These are phyloP conservation scores for Phytophthora idaei DNA, from an alignment of 352 stramenopile genomes.

Conservation along the genomic window DNA sequence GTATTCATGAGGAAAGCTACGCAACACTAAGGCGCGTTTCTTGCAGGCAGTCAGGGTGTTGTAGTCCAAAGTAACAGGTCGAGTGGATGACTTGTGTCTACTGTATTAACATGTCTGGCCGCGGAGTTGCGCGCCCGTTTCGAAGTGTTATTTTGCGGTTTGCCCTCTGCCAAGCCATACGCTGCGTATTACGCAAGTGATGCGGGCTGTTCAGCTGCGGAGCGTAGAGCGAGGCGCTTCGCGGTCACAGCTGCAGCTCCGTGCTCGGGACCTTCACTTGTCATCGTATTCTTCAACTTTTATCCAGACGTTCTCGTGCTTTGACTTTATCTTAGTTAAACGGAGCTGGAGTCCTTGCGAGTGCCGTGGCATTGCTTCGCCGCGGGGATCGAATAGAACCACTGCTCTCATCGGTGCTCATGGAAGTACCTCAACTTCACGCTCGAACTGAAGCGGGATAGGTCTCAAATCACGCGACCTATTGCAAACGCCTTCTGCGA, in stretches of 20 bases:
- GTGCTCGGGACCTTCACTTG: conserved; percentile 1
- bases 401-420: not conserved
- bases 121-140: not conserved
- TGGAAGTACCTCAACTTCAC: conserved; percentile 4
- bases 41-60: not conserved
- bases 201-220: not conserved
- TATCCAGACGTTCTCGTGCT: not conserved
- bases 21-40: not conserved
- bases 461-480: not conserved
- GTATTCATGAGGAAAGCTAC: too few species aligned
- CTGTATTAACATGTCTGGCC: not conserved
- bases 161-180: conserved; percentile 17
- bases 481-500: not conserved
- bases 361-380: too few species aligned
- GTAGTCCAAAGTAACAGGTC: not conserved
- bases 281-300: not conserved
- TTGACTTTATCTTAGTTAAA: conserved; percentile 1
- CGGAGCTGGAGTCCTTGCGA: not conserved
- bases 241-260: not conserved
- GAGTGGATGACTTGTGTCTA: conserved; percentile 3
- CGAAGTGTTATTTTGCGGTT: conserved; percentile 1
- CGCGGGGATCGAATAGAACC: too few species aligned
- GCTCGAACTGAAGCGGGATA: not conserved
- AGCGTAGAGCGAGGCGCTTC: conserved; percentile 4
- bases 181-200: not conserved